Evolutionary conservation across 139 green algal species (phyloP).

Genomic region (Picochlorum sp.): DNA sequence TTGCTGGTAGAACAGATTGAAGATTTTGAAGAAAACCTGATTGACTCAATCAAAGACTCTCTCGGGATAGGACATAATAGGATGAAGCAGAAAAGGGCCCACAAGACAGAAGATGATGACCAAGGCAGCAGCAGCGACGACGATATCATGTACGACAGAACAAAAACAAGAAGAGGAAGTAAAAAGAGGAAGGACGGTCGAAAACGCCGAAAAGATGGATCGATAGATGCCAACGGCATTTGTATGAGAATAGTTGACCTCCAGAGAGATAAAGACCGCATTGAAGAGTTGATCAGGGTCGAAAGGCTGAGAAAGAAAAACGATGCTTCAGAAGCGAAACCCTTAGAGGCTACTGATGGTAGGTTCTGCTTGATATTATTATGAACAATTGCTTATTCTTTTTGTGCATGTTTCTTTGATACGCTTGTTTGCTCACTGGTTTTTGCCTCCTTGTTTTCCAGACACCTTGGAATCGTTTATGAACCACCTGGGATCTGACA

Average conservation of each 20-base stretch:
- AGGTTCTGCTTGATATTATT: too few species aligned
- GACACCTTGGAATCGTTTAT: constrained; percentile 74
- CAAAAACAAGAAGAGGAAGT: constrained; percentile 3
- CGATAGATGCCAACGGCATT: too few species aligned
- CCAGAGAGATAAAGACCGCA: too few species aligned
- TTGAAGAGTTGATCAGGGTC: not conserved
- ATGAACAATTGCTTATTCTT: too few species aligned
- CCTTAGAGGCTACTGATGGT: not conserved
- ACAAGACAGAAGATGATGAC: constrained; percentile 3
- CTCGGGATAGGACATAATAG: constrained; percentile 12
- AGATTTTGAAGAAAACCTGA: constrained; percentile 12
- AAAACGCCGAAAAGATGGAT: not conserved
- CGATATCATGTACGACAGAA: constrained; percentile 74
- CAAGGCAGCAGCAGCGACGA: constrained; percentile 39
- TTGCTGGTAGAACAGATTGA: constrained; percentile 59
- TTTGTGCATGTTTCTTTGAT: too few species aligned
- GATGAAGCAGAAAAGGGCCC: constrained; percentile 9
- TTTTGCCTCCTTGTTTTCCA: too few species aligned
- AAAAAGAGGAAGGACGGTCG: not conserved
- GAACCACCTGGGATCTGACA: constrained; percentile 34
- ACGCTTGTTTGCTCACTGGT: too few species aligned
- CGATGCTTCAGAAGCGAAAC: not conserved
- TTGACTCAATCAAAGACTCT: not conserved
- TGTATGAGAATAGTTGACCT: not conserved
- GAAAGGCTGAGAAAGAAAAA: constrained; percentile 3